These are phyloP conservation scores for Rosellinia necatrix DNA, from an alignment of 2,329 filamentous ascomycete genomes.

Conservation along the genomic window DNA sequence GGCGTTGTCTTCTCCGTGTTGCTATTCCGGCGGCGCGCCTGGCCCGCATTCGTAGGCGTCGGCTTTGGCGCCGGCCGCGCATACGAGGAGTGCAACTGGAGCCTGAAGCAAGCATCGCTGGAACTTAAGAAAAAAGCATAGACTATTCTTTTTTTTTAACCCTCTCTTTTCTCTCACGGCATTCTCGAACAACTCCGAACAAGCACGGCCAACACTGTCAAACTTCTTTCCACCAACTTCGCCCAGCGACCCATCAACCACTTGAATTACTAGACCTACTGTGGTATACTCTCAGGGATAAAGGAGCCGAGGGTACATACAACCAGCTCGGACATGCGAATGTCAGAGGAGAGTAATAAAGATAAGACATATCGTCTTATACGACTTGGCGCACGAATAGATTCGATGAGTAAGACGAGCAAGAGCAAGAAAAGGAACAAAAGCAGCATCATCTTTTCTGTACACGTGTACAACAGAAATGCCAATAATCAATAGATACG, in stretches of 20 bases:
- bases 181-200: background rate
- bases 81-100: conserved; percentile 97
- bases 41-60: conserved; percentile 92
- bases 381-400: conserved; percentile 15
- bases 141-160: background rate
- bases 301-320: background rate
- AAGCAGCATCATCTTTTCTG: conserved; percentile 19
- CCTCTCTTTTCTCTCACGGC: too few relatives aligned
- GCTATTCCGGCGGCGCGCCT: conserved; percentile 95
- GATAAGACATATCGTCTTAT: conserved; percentile 10
- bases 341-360: conserved; percentile 2
- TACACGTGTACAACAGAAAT: conserved; percentile 30
- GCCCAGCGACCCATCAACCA: conserved; percentile 7
- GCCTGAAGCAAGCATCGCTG: conserved; percentile 64
- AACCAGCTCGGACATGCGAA: background rate
- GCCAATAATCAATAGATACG: conserved; percentile 26
- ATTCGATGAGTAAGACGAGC: conserved; percentile 8
- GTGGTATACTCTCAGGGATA: background rate
- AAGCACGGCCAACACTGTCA: conserved; percentile 4
- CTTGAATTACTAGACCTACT: conserved; percentile 5
- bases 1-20: conserved; percentile 98
- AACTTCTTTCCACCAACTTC: background rate
- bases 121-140: conserved; percentile 59
- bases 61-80: conserved; percentile 96
- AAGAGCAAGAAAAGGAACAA: conserved; percentile 19